Percentiles rank a stretch among this genome's conserved stretches.
Evolutionary conservation across 139 green algal species (phyloP).

Genomic region (Volvox reticuliferus): DNA sequence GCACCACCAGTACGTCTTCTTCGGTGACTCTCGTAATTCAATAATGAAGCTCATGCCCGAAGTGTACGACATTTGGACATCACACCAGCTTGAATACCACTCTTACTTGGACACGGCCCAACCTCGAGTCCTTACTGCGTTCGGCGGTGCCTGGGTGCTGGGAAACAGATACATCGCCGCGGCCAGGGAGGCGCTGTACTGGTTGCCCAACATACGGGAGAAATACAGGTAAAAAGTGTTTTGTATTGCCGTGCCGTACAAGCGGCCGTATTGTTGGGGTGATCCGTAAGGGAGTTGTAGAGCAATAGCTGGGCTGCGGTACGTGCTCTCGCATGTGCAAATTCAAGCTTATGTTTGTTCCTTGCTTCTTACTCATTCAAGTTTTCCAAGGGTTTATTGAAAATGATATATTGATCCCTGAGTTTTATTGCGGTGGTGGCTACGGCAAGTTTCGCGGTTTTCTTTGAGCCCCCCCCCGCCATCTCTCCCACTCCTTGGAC

Average conservation of each 20-base stretch:
- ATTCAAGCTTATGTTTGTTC: no score
- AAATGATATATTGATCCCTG: no score
- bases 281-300: no score
- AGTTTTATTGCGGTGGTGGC: no score
- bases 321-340: no score
- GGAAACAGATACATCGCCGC: conserved; percentile 37
- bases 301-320: no score
- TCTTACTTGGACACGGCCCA: conserved; percentile 4
- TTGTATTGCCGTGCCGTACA: neutral
- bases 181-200: conserved; percentile 13
- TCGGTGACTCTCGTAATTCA: neutral
- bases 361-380: no score
- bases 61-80: conserved; percentile 13
- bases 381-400: no score
- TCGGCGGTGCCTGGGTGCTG: conserved; percentile 1
- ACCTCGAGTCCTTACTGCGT: neutral
- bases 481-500: neutral
- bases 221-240: neutral
- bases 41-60: neutral
- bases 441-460: no score
- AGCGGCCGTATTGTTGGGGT: no score
- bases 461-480: no score
- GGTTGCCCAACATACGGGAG: neutral
- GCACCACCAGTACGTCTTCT: conserved; percentile 23
- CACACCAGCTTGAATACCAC: neutral